phyloP scores from a whole-genome alignment of 352 stramenopile genomes.

The Chrysophaeum taylorii region DNA sequence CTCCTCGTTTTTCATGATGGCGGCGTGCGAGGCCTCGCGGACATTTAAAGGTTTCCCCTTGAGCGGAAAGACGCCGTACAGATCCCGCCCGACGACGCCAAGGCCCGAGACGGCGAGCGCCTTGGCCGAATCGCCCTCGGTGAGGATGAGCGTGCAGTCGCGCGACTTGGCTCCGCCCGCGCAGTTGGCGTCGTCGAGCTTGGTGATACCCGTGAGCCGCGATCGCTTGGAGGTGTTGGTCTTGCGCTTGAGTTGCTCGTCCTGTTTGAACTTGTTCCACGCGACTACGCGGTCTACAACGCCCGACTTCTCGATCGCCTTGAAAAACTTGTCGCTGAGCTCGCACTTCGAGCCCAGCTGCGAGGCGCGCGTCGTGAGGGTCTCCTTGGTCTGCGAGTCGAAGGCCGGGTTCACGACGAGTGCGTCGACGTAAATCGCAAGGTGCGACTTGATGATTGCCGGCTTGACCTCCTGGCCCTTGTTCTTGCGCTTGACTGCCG shows the following conservation, averaged over 20 bases:
- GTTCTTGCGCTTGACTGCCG: conserved; percentile 80
- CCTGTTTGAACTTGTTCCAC: conserved; percentile 83
- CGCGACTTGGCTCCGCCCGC: conserved; percentile 73
- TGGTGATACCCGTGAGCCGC: conserved; percentile 82
- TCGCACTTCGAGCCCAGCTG: conserved; percentile 74
- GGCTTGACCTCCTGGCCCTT: conserved; percentile 77
- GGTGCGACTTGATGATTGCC: conserved; percentile 90
- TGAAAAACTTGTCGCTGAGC: conserved; percentile 84
- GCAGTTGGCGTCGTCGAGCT: conserved; percentile 97
- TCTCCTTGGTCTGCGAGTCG: conserved; percentile 99
- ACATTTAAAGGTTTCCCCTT: conserved; percentile 87
- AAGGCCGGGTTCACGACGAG: conserved; percentile 98
- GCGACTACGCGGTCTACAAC: conserved; percentile 86
- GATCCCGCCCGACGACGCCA: conserved; percentile 90
- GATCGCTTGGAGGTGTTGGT: conserved; percentile 51
- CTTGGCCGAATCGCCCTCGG: conserved; percentile 98
- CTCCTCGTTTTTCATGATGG: conserved; percentile 77
- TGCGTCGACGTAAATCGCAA: conserved; percentile 95
- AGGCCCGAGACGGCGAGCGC: conserved; percentile 95
- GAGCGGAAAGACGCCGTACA: conserved; percentile 96
- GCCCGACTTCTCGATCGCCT: conserved; percentile 79
- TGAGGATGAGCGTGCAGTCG: conserved; percentile 95
- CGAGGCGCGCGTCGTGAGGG: conserved; percentile 77
- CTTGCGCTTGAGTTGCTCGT: conserved; percentile 80
- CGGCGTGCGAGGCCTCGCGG: conserved; percentile 58